Evolutionary conservation across 257 asterid species (phyloP).

Genomic region (Ajuga chamaepitys): DNA sequence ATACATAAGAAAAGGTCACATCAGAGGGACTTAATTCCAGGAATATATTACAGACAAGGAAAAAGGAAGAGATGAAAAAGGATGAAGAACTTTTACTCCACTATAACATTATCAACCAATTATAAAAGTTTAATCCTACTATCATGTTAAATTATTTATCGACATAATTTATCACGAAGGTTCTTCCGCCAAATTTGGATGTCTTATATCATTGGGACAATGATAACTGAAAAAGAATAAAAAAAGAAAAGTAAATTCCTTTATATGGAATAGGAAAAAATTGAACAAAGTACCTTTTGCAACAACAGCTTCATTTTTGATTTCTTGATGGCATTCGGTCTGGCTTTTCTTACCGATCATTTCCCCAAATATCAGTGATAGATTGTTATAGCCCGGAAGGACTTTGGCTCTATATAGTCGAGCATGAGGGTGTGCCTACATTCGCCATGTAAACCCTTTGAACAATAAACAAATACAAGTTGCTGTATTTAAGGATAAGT

Average conservation of each 20-base stretch:
- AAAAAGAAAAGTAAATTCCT: not conserved
- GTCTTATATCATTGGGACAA: not conserved
- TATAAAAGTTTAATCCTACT: not conserved
- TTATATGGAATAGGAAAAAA: not conserved
- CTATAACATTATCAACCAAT: not conserved
- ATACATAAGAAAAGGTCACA: not conserved
- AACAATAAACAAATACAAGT: constrained; percentile 10
- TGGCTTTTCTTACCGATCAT: constrained; percentile 10
- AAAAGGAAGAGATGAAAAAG: not conserved
- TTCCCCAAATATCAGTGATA: constrained; percentile 29
- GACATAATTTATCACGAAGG: not conserved
- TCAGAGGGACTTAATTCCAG: not conserved
- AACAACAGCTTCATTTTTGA: constrained; percentile 16
- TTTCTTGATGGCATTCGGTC: constrained; percentile 14
- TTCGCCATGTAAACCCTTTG: not conserved
- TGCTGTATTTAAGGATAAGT: constrained; percentile 4
- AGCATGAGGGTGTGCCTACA: constrained; percentile 34
- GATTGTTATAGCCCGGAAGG: constrained; percentile 20
- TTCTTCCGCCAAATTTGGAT: too few species aligned
- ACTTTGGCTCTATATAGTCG: constrained; percentile 28
- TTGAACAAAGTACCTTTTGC: constrained; percentile 17
- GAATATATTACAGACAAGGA: not conserved
- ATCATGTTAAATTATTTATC: not conserved
- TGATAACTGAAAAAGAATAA: not conserved
- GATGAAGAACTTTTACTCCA: not conserved